These are phyloP conservation scores for Phlebiopsis gigantea DNA, from an alignment of 768 basidiomycete species.

Conservation along the genomic window DNA sequence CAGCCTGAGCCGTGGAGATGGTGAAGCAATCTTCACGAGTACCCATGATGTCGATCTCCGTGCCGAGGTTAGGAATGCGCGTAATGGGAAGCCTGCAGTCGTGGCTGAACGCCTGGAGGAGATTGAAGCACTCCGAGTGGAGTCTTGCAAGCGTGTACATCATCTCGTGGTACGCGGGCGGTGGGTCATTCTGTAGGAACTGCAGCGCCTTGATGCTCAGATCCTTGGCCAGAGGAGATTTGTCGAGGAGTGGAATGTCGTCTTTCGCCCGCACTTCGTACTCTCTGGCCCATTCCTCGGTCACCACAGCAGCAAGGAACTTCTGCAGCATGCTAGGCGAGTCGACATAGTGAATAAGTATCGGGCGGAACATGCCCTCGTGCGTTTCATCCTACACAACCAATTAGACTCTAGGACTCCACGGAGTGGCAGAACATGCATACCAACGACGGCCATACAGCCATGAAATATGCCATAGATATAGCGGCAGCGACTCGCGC, in stretches of 20 bases:
- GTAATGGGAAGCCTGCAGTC: slow-evolving; percentile 84
- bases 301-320: slow-evolving; percentile 75
- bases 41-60: slow-evolving; percentile 71
- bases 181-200: slow-evolving; percentile 72
- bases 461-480: slow-evolving; percentile 67
- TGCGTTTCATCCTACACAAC: slow-evolving; percentile 32
- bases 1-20: slow-evolving; percentile 67
- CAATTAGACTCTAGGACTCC: neutral
- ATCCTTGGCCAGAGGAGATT: slow-evolving; percentile 55
- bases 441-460: slow-evolving; percentile 63
- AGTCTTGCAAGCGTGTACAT: slow-evolving; percentile 74
- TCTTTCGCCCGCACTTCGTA: slow-evolving; percentile 33
- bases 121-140: slow-evolving; percentile 68
- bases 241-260: slow-evolving; percentile 42
- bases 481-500: slow-evolving; percentile 75
- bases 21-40: slow-evolving; percentile 66
- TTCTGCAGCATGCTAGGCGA: slow-evolving; percentile 92
- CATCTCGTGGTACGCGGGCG: slow-evolving; percentile 89
- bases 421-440: slow-evolving; percentile 13
- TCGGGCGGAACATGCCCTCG: slow-evolving; percentile 68
- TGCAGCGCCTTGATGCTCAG: slow-evolving; percentile 63
- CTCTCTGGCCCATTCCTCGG: slow-evolving; percentile 87
- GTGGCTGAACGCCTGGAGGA: slow-evolving; percentile 77
- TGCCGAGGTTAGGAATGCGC: slow-evolving; percentile 74
- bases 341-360: slow-evolving; percentile 73